phyloP scores from a whole-genome alignment of 306 rosid species.

The Dalbergia cultrata region DNA sequence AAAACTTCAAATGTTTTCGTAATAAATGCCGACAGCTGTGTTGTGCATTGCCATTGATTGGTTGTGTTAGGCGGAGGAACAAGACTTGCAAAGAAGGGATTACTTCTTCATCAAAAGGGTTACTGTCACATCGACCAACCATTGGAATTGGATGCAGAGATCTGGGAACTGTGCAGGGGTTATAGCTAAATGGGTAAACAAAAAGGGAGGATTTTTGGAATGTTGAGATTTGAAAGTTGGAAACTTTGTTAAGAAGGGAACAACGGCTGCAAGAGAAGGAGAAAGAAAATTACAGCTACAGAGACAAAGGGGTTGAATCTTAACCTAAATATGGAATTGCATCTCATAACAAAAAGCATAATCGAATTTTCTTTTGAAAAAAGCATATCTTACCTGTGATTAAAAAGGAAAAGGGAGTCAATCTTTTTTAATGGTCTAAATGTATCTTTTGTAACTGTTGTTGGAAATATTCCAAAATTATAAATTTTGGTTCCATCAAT shows the following conservation, averaged over 20 bases:
- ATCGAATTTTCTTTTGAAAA: constrained; percentile 34
- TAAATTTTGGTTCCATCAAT: neutral
- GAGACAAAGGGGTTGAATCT: constrained; percentile 44
- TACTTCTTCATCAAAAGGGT: constrained; percentile 92
- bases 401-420: constrained; percentile 30
- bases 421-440: constrained; percentile 5
- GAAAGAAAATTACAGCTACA: constrained; percentile 49
- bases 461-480: neutral
- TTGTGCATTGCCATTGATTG: too few species aligned
- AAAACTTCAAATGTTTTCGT: too few species aligned
- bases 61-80: neutral
- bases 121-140: constrained; percentile 88
- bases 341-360: constrained; percentile 30
- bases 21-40: too few species aligned
- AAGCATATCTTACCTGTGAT: neutral
- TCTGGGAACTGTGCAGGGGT: constrained; percentile 42
- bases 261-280: constrained; percentile 23
- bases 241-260: constrained; percentile 32
- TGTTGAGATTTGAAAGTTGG: constrained; percentile 28
- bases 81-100: constrained; percentile 83
- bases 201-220: constrained; percentile 37
- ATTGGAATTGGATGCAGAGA: constrained; percentile 56
- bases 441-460: neutral
- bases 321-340: neutral
- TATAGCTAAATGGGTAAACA: constrained; percentile 46